Conservation (phyloP, 75 land plant genomes). For the Ceratopteris richardii region DNA sequence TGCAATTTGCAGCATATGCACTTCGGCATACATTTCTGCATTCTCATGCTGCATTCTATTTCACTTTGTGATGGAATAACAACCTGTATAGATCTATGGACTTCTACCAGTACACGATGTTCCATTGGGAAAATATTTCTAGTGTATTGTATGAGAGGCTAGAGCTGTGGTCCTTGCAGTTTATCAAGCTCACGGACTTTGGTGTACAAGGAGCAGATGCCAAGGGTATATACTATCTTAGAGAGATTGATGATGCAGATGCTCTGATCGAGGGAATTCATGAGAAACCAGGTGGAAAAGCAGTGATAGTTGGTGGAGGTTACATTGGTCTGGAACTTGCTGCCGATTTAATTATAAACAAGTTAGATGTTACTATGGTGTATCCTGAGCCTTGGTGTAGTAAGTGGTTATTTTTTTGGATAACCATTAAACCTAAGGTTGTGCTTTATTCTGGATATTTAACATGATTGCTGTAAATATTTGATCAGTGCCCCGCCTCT, state of each 20-base stretch:
- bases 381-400: slow-evolving; percentile 99
- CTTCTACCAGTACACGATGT: slow-evolving; percentile 1
- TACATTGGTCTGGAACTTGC: slow-evolving; percentile 96
- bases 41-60: too few relatives aligned
- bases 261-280: slow-evolving; percentile 61
- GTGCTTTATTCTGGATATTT: too few relatives aligned
- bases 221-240: slow-evolving; percentile 79
- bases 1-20: neutral
- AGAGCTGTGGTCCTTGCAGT: slow-evolving; percentile 35
- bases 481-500: slow-evolving; percentile 98
- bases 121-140: neutral
- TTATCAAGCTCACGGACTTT: slow-evolving; percentile 76
- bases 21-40: too few relatives aligned
- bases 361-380: slow-evolving; percentile 86
- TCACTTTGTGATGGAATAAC: too few relatives aligned
- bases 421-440: too few relatives aligned
- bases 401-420: too few relatives aligned
- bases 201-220: slow-evolving; percentile 92
- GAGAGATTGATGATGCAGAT: slow-evolving; percentile 95
- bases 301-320: slow-evolving; percentile 93
- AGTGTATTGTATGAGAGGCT: neutral
- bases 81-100: neutral
- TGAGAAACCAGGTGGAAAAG: slow-evolving; percentile 63
- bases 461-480: too few relatives aligned
- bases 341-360: slow-evolving; percentile 67